phyloP scores from a whole-genome alignment of 2,329 filamentous ascomycete genomes.

The Trichoderma brevicompactum region DNA sequence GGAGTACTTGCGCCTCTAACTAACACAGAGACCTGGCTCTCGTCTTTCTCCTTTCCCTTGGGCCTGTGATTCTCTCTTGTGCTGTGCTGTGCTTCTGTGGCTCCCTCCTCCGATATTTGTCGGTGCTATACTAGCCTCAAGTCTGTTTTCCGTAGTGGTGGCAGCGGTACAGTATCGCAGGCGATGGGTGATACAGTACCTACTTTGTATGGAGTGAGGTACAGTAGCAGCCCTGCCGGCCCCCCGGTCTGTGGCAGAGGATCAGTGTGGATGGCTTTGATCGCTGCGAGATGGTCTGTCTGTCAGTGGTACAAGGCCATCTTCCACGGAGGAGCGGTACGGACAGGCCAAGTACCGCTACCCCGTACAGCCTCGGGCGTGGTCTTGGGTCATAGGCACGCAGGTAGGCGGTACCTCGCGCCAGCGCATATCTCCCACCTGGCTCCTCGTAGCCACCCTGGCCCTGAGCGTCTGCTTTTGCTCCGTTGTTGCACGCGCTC shows the following conservation, averaged over 20 bases:
- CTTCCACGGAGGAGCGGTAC: not conserved
- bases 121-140: slow-evolving; percentile 8
- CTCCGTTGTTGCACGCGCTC: slow-evolving; percentile 19
- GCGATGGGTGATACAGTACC: slow-evolving; percentile 1
- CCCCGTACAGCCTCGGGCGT: not conserved
- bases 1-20: not conserved
- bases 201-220: not conserved
- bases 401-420: not conserved
- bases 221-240: slow-evolving; percentile 8
- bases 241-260: slow-evolving; percentile 11
- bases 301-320: not conserved
- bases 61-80: too few species aligned
- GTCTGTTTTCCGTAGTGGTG: not conserved
- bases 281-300: not conserved
- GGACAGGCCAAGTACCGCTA: slow-evolving; percentile 12
- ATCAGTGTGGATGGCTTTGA: slow-evolving; percentile 18
- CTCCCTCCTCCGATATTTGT: too few species aligned
- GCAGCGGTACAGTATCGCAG: not conserved
- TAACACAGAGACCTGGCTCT: not conserved
- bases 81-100: too few species aligned
- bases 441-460: too few species aligned
- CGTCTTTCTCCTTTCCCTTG: not conserved
- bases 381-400: not conserved
- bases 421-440: too few species aligned
- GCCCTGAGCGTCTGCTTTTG: not conserved